Conservation (phyloP, 2,329 filamentous ascomycete genomes). For the Amauroascus verrucosus region DNA sequence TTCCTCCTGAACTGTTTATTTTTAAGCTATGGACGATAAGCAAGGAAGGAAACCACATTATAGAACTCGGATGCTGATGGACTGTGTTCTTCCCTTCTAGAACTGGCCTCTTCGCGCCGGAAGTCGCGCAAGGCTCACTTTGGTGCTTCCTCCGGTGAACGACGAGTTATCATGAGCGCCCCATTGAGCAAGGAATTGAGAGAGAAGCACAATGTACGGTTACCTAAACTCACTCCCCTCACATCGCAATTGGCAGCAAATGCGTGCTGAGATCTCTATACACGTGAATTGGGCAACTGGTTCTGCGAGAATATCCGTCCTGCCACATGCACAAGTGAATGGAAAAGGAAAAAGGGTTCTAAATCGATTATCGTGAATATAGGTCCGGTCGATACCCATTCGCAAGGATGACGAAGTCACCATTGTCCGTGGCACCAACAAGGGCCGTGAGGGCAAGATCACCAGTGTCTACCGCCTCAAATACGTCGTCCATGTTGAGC, state of each 20-base stretch:
- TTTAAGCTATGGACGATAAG: background rate
- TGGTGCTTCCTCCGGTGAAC: conserved; percentile 83
- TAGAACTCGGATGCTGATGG: conserved; percentile 3
- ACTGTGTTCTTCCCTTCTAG: conserved; percentile 18
- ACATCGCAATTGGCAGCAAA: background rate
- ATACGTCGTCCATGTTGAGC: conserved; percentile 95
- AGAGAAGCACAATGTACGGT: conserved; percentile 93
- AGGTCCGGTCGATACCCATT: conserved; percentile 93
- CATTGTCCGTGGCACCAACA: conserved; percentile 86
- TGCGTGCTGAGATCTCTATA: background rate
- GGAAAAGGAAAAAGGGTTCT: background rate
- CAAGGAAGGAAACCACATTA: conserved; percentile 9
- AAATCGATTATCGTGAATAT: conserved; percentile 8
- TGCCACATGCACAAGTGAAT: background rate
- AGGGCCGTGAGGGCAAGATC: conserved; percentile 98
- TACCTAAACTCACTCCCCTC: background rate
- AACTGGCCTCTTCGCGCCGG: conserved; percentile 65
- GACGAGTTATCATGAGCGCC: conserved; percentile 94
- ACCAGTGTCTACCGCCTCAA: conserved; percentile 96
- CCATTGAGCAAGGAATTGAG: conserved; percentile 92
- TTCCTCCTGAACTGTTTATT: background rate
- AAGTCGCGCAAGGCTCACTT: conserved; percentile 99
- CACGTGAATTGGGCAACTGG: background rate
- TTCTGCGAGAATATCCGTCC: background rate
- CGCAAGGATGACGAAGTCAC: conserved; percentile 95